These are phyloP conservation scores for Spizellomyces punctatus DNA, from an alignment of 192 early-diverging fungal genomes.

Conservation along the genomic window DNA sequence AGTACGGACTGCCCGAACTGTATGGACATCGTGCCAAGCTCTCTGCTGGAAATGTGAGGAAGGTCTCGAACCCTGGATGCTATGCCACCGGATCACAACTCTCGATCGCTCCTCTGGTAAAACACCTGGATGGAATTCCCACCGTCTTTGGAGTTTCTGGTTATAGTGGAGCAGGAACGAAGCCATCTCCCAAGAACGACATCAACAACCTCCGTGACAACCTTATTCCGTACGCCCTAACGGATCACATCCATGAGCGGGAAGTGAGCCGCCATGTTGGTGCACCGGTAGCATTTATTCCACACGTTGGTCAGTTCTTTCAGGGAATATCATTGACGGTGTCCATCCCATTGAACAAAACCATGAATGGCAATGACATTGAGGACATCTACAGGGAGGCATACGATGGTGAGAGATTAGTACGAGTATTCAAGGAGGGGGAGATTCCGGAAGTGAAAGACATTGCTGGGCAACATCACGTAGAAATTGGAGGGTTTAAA, in stretches of 20 bases:
- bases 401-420: conserved; percentile 80
- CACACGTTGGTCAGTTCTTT: conserved; percentile 90
- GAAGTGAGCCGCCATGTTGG: conserved; percentile 79
- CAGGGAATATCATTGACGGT: conserved; percentile 93
- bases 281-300: conserved; percentile 73
- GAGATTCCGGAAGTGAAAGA: conserved; percentile 84
- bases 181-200: conserved; percentile 96
- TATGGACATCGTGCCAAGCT: conserved; percentile 69
- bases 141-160: conserved; percentile 95
- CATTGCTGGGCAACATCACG: conserved; percentile 87
- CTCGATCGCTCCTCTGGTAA: conserved; percentile 77
- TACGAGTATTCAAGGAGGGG: conserved; percentile 70
- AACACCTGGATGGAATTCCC: conserved; percentile 49
- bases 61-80: conserved; percentile 94
- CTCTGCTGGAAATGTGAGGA: conserved; percentile 41
- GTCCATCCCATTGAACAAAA: conserved; percentile 79
- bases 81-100: conserved; percentile 98
- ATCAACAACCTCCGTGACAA: conserved; percentile 82
- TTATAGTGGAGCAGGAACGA: conserved; percentile 98
- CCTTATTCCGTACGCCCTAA: conserved; percentile 88
- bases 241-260: conserved; percentile 95
- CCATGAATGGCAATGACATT: conserved; percentile 73
- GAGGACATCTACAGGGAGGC: conserved; percentile 67
- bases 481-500: conserved; percentile 90
- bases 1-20: conserved; percentile 72